A percentile compares a stretch with the other conserved stretches of the same genome.
Evolutionary conservation across 1,139 yeast genomes (phyloP).

Genomic region (Torulaspora pretoriensis): DNA sequence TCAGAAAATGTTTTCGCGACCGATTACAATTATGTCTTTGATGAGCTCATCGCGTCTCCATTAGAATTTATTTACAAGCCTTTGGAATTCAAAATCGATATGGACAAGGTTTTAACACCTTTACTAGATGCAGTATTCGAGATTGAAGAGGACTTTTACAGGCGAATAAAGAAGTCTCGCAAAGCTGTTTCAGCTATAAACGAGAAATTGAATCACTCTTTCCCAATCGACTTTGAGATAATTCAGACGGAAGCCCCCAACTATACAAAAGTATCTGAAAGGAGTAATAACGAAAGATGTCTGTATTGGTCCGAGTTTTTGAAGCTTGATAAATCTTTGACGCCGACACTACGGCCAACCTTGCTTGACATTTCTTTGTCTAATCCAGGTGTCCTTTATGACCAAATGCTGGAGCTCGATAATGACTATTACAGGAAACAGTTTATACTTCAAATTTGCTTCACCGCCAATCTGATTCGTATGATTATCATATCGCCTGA

Average conservation of each 20-base stretch:
- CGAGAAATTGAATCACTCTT: slow-evolving; percentile 21
- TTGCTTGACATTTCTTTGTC: slow-evolving; percentile 23
- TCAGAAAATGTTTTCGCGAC: slow-evolving; percentile 22
- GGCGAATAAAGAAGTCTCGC: slow-evolving; percentile 16
- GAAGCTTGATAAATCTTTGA: slow-evolving; percentile 5
- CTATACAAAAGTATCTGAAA: slow-evolving; percentile 19
- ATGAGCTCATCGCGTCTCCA: slow-evolving; percentile 25
- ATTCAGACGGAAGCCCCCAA: slow-evolving; percentile 15
- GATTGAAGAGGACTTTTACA: slow-evolving; percentile 29
- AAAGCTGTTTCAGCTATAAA: slow-evolving; percentile 17
- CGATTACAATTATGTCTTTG: slow-evolving; percentile 26
- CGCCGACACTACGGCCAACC: slow-evolving; percentile 22
- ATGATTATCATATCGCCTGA: slow-evolving; percentile 23
- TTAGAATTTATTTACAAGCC: slow-evolving; percentile 24
- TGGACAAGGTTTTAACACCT: slow-evolving; percentile 25
- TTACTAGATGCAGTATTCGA: slow-evolving; percentile 29
- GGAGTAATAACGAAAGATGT: slow-evolving; percentile 16
- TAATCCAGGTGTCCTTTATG: slow-evolving; percentile 22
- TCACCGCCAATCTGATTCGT: slow-evolving; percentile 23
- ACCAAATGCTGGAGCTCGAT: slow-evolving; percentile 24
- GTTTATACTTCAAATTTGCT: slow-evolving; percentile 27
- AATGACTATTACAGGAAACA: slow-evolving; percentile 32
- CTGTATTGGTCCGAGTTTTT: slow-evolving; percentile 20
- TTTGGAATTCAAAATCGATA: slow-evolving; percentile 18
- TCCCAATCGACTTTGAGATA: slow-evolving; percentile 18